Percentiles rank a stretch among this genome's conserved stretches.
phyloP scores from a whole-genome alignment of 176 grass and related monocot species.

The Alopecurus myosuroides region DNA sequence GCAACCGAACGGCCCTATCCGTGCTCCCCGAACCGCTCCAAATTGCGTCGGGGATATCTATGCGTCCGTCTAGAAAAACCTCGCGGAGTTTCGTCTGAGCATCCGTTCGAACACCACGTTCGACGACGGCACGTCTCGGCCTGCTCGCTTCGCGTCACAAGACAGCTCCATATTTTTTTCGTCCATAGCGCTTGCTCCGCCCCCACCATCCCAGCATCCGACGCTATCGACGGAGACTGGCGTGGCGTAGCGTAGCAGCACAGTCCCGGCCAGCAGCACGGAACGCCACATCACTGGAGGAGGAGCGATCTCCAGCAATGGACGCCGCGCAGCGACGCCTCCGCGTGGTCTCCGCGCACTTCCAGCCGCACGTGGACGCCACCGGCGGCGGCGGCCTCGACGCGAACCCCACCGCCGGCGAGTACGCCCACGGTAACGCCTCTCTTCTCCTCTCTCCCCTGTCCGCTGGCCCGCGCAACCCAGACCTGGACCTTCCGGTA shows the following conservation, averaged over 20 bases:
- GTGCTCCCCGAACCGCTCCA: background rate
- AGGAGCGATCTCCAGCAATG: conserved; percentile 29
- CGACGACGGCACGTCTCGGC: background rate
- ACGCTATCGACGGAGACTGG: conserved; percentile 1
- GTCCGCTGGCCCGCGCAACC: background rate
- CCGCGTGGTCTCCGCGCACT: conserved; percentile 54
- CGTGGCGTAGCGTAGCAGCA: background rate
- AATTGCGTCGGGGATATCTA: background rate
- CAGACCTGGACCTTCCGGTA: background rate
- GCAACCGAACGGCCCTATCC: background rate
- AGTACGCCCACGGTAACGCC: conserved; percentile 62
- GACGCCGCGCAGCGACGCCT: conserved; percentile 56
- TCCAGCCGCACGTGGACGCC: conserved; percentile 17
- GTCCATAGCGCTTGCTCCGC: background rate
- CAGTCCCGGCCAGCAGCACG: background rate
- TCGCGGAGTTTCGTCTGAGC: background rate
- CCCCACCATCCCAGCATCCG: background rate
- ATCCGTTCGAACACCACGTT: too few species aligned
- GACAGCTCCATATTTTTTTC: background rate
- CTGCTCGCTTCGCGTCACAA: background rate
- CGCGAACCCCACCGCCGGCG: conserved; percentile 50
- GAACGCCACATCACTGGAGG: background rate
- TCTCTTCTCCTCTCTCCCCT: background rate
- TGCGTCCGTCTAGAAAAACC: background rate
- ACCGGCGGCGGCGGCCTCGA: conserved; percentile 1